Base-by-base conservation (phyloP, 2,329 filamentous ascomycete genomes). In the Hypoxylon sp. region DNA sequence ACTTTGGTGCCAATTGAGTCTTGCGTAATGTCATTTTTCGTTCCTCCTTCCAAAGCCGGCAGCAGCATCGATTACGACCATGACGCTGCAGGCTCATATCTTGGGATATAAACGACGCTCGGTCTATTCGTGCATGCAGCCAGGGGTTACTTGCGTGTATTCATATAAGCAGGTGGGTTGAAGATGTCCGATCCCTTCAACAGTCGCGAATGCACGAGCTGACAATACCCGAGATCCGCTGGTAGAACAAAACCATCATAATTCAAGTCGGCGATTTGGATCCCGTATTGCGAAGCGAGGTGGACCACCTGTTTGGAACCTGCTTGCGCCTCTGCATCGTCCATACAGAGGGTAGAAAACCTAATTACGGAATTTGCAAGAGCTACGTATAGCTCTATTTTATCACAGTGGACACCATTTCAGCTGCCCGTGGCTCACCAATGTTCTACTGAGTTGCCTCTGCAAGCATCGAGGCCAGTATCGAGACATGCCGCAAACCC, bases 41-140 rank as follows among this genome's bases (percentile, higher is more conserved):
- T 42, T 42, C 42, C 51, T 55, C 40, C 37, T 55, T 55, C 42
- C 48, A 32, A 58, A 52, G 51, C 26, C 21, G 30, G 48, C 45
- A 21, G 30, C 40, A 37, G 27, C 44, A 47, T 53, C 41, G 36
- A 52, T 41, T 51, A 55, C 41, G 12, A 55, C 48, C 48, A 46
- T 37, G 44, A 45, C 44, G 23, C 57, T 45, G 17, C 46, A 46
- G 25, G 38, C 20, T 55, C 41, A 50, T 38, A 27, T 41, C 44
- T 20, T 30, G 23, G 23, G 11, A 16, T 42, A 46, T 44, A 31
- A 35, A 26, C 36, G 42, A 20, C 46, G 12, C 40, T 37, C 44
- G 16, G 45, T 47, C 44, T 20, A 52, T 49, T 44, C 31, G 32
- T 57, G 41, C 36, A 57, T 55, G 17, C 19, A 49, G 32, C 44